Evolutionary conservation across 768 basidiomycete genomes (phyloP).

Genomic region (Mycena floridula): DNA sequence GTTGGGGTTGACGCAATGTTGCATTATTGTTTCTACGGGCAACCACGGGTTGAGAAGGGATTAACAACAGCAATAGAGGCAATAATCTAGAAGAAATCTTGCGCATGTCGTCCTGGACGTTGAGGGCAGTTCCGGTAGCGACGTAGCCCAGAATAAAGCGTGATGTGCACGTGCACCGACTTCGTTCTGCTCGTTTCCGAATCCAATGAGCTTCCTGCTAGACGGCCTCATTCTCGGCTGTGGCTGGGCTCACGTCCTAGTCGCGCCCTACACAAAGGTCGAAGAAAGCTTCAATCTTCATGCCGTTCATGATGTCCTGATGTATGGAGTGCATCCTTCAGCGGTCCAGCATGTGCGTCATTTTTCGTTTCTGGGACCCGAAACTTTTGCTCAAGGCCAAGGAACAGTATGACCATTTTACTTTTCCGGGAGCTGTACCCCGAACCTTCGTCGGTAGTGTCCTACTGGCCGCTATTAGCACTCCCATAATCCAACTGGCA

Average conservation of each 20-base stretch:
- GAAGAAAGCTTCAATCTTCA: conserved; percentile 97
- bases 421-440: conserved; percentile 86
- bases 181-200: no score
- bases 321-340: conserved; percentile 52
- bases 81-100: no score
- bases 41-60: no score
- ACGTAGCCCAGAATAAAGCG: no score
- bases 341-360: conserved; percentile 44
- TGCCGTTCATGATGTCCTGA: conserved; percentile 80
- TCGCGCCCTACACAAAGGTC: conserved; percentile 91
- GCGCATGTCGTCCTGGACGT: no score
- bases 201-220: conserved; percentile 31
- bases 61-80: no score
- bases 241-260: conserved; percentile 61
- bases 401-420: conserved; percentile 86
- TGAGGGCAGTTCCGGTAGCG: no score
- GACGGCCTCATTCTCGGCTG: conserved; percentile 47
- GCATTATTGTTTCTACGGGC: no score
- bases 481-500: conserved; percentile 41
- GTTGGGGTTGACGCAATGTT: no score
- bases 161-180: no score
- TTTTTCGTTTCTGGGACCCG: not conserved
- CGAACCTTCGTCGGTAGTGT: conserved; percentile 81
- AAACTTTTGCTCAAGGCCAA: conserved; percentile 1
- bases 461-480: conserved; percentile 52